A percentile compares a stretch with the other conserved stretches of the same genome.
Evolutionary conservation across 2,329 filamentous ascomycete species (phyloP).

Genomic region (Apiospora koreana): DNA sequence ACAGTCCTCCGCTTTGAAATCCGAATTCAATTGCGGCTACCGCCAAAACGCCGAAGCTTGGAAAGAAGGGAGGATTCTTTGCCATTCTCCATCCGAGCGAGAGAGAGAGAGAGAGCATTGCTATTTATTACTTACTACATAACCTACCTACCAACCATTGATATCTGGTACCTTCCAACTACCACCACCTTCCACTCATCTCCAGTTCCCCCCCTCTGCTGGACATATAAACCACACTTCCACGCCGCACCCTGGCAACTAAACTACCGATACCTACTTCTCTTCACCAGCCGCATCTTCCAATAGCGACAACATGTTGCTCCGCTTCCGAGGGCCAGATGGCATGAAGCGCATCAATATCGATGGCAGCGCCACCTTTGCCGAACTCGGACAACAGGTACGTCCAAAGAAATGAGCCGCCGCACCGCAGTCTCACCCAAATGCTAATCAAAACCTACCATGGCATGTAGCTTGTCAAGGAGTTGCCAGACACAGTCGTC

Average conservation of each 20-base stretch:
- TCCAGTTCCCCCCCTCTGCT: not conserved
- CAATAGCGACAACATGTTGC: slow-evolving; percentile 60
- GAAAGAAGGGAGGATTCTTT: not conserved
- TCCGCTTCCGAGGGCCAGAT: slow-evolving; percentile 87
- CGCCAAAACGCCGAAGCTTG: not conserved
- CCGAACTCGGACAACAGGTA: slow-evolving; percentile 57
- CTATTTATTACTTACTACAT: not conserved
- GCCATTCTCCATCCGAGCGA: not conserved
- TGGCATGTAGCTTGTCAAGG: slow-evolving; percentile 50
- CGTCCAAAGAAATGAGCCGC: slow-evolving; percentile 12
- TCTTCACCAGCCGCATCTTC: not conserved
- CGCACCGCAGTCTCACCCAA: too few relatives aligned
- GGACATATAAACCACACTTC: not conserved
- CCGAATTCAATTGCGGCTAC: not conserved
- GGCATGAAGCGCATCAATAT: slow-evolving; percentile 87
- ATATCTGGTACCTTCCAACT: too few relatives aligned
- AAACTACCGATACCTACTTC: not conserved
- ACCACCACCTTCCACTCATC: not conserved
- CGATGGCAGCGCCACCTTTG: slow-evolving; percentile 73
- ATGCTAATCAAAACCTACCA: not conserved
- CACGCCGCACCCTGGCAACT: not conserved
- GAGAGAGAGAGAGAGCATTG: too few relatives aligned
- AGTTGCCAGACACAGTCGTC: slow-evolving; percentile 64
- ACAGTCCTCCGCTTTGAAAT: not conserved
- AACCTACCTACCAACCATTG: not conserved